Evolutionary conservation across 257 asterid species (phyloP).

Genomic region (Solanum corneliomulleri): DNA sequence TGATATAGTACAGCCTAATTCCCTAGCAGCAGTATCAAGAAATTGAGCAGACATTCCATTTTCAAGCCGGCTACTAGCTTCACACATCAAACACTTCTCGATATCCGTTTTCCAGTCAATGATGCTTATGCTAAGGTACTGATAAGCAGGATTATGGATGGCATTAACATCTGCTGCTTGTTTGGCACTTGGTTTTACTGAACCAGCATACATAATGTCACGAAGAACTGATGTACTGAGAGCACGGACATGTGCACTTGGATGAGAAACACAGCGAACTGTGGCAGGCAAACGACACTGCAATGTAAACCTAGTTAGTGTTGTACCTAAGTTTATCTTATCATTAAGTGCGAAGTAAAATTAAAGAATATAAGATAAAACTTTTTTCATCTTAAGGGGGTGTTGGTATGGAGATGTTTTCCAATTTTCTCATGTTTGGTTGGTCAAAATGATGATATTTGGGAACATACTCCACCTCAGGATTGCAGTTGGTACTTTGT

Average conservation of each 20-base stretch:
- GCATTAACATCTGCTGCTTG: slow-evolving; percentile 24
- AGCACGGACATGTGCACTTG: slow-evolving; percentile 96
- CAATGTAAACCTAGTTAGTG: slow-evolving; percentile 6
- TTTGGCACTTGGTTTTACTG: slow-evolving; percentile 28
- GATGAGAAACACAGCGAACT: slow-evolving; percentile 86
- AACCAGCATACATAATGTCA: slow-evolving; percentile 55
- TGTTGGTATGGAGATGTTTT: background rate
- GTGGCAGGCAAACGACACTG: slow-evolving; percentile 97
- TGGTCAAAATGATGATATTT: background rate
- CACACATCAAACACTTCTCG: slow-evolving; percentile 80
- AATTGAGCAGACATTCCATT: slow-evolving; percentile 64
- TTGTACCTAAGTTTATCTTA: background rate
- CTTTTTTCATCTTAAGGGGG: background rate
- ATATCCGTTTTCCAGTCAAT: slow-evolving; percentile 70
- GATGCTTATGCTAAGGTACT: slow-evolving; percentile 29
- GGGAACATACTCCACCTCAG: background rate
- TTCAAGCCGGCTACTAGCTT: slow-evolving; percentile 76
- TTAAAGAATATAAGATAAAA: background rate
- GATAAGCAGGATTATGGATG: slow-evolving; percentile 29
- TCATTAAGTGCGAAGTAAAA: background rate
- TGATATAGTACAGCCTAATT: slow-evolving; percentile 67
- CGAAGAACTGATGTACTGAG: slow-evolving; percentile 94
- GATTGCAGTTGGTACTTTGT: background rate
- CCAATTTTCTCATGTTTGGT: background rate
- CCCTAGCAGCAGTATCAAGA: slow-evolving; percentile 77